These are phyloP conservation scores for Streptanthus diversifolius DNA, from an alignment of 345 rosid species.

Conservation along the genomic window DNA sequence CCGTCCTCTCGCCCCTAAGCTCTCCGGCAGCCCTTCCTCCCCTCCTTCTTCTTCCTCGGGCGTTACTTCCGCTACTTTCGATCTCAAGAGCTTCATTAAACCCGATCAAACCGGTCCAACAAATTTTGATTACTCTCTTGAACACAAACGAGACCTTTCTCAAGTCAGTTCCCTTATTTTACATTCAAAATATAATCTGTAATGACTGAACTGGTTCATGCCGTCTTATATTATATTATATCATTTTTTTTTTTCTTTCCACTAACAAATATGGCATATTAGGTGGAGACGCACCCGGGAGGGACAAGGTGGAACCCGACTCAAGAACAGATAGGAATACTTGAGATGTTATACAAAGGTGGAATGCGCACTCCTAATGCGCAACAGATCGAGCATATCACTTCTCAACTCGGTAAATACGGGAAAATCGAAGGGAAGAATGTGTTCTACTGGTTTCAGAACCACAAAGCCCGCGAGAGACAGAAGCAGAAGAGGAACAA, in stretches of 20 bases:
- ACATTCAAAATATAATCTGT: neutral
- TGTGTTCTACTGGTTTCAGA: constrained; percentile 98
- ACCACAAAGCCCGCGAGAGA: constrained; percentile 98
- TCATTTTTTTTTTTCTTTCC: neutral
- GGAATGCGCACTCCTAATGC: constrained; percentile 97
- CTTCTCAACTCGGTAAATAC: constrained; percentile 64
- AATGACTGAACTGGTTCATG: neutral
- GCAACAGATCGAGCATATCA: constrained; percentile 90
- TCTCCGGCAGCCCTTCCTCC: constrained; percentile 35
- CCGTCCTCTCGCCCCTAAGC: constrained; percentile 85
- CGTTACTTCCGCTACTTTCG: constrained; percentile 54
- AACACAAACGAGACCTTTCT: constrained; percentile 43
- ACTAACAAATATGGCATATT: neutral
- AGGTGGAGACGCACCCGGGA: constrained; percentile 92
- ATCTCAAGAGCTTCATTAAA: constrained; percentile 85
- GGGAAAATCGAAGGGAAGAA: constrained; percentile 98
- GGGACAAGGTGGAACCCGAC: constrained; percentile 99
- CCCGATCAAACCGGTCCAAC: constrained; percentile 55
- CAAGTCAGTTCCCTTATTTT: constrained; percentile 34
- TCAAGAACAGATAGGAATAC: constrained; percentile 90
- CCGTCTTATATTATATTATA: neutral
- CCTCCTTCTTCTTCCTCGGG: constrained; percentile 32
- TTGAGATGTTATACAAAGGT: constrained; percentile 81
- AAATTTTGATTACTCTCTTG: constrained; percentile 40
- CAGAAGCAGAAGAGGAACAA: constrained; percentile 89